These are phyloP conservation scores for Nakaseomyces nivariensis DNA, from an alignment of 1,139 yeast genomes.

Conservation along the genomic window DNA sequence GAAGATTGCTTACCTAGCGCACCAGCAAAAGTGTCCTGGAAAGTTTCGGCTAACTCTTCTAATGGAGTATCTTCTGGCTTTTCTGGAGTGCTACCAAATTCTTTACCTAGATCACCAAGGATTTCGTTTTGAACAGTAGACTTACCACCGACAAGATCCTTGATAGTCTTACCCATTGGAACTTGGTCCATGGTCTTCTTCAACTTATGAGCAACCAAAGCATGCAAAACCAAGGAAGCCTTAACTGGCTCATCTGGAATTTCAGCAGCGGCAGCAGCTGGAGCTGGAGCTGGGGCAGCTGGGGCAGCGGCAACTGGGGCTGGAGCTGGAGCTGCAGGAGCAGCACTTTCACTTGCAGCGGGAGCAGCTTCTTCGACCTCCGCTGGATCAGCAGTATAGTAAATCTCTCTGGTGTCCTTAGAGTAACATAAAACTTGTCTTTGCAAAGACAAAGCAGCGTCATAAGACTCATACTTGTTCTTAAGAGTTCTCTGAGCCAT, in stretches of 20 bases:
- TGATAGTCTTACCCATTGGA: slow-evolving; percentile 85
- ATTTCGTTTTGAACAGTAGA: slow-evolving; percentile 97
- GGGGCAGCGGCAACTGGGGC: slow-evolving; percentile 36
- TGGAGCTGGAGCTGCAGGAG: slow-evolving; percentile 32
- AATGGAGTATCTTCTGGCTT: slow-evolving; percentile 98
- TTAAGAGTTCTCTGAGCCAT: slow-evolving; percentile 97
- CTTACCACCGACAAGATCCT: slow-evolving; percentile 95
- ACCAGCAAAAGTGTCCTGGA: slow-evolving; percentile 86
- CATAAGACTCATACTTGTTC: slow-evolving; percentile 93
- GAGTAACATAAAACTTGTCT: slow-evolving; percentile 95
- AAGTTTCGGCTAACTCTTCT: slow-evolving; percentile 86
- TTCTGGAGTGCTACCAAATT: slow-evolving; percentile 95
- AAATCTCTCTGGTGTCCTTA: slow-evolving; percentile 90
- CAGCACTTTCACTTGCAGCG: slow-evolving; percentile 26
- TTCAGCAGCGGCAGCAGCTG: slow-evolving; percentile 56
- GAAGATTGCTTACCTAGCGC: slow-evolving; percentile 87
- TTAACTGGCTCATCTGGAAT: slow-evolving; percentile 84
- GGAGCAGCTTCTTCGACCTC: slow-evolving; percentile 32
- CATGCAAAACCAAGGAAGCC: slow-evolving; percentile 74
- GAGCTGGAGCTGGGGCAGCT: slow-evolving; percentile 40
- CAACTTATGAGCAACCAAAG: slow-evolving; percentile 88
- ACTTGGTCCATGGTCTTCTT: slow-evolving; percentile 82
- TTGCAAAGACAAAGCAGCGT: slow-evolving; percentile 91
- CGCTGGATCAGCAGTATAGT: slow-evolving; percentile 77
- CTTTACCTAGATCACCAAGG: slow-evolving; percentile 95